A percentile compares a stretch with the other conserved stretches of the same genome.
Evolutionary conservation across 1,139 yeast genomes (phyloP).

Genomic region (Yamadazyma pseudoaaseri): DNA sequence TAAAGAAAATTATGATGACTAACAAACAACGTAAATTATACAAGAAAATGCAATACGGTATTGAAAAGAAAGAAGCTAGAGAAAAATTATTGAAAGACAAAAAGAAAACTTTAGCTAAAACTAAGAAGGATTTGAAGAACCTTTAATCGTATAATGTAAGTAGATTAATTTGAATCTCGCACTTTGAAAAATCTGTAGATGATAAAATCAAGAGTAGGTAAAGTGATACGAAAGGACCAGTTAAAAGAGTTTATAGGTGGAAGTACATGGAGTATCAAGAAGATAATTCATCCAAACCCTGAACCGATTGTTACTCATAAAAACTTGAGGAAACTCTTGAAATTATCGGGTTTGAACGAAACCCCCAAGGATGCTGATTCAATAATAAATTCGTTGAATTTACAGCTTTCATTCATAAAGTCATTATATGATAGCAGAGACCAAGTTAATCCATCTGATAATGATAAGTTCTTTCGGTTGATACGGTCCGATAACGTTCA

Average conservation of each 20-base stretch:
- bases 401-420: slow-evolving; percentile 48
- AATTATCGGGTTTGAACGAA: slow-evolving; percentile 44
- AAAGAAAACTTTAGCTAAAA: slow-evolving; percentile 73
- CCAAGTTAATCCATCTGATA: slow-evolving; percentile 11
- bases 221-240: neutral
- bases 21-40: slow-evolving; percentile 93
- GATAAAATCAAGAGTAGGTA: neutral
- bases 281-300: slow-evolving; percentile 17
- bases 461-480: slow-evolving; percentile 32
- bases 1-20: slow-evolving; percentile 95
- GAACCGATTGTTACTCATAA: slow-evolving; percentile 9
- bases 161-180: neutral
- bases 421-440: slow-evolving; percentile 32
- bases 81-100: slow-evolving; percentile 73
- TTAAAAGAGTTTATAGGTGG: slow-evolving; percentile 1
- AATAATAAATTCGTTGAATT: slow-evolving; percentile 31
- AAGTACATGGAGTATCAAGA: slow-evolving; percentile 27
- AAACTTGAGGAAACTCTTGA: slow-evolving; percentile 31
- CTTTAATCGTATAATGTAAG: slow-evolving; percentile 9
- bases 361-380: slow-evolving; percentile 19
- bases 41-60: slow-evolving; percentile 93
- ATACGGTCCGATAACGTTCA: slow-evolving; percentile 33
- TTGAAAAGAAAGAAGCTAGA: slow-evolving; percentile 80
- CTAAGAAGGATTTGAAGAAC: slow-evolving; percentile 54
- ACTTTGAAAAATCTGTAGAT: neutral